Conservation (phyloP, 257 asterid genomes). For the Mentha longifolia region DNA sequence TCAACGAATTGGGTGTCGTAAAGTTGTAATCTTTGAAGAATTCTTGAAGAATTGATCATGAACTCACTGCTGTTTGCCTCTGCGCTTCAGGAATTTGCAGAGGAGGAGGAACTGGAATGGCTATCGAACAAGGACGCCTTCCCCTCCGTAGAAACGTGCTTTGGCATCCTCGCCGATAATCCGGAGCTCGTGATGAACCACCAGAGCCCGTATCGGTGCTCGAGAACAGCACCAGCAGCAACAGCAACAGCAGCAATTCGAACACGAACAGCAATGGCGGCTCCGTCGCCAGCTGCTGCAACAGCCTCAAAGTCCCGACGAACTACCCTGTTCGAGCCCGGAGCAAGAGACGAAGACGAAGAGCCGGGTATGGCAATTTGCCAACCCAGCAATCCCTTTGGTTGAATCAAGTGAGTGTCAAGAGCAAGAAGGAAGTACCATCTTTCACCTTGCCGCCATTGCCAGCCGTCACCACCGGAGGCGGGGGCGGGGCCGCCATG, state of each 20-base stretch:
- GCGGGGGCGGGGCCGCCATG: conserved; percentile 37
- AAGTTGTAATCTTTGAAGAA: conserved; percentile 21
- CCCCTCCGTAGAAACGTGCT: conserved; percentile 75
- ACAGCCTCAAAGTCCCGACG: conserved; percentile 58
- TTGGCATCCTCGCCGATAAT: conserved; percentile 52
- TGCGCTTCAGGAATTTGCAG: conserved; percentile 45
- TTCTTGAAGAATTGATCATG: conserved; percentile 11
- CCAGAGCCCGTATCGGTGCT: conserved; percentile 81
- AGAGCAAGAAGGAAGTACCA: conserved; percentile 44
- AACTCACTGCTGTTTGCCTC: neutral
- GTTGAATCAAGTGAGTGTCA: conserved; percentile 37
- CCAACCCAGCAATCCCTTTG: conserved; percentile 35
- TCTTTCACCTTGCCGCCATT: conserved; percentile 33
- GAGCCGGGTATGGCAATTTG: conserved; percentile 38
- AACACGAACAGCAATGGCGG: conserved; percentile 42
- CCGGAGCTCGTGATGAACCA: conserved; percentile 50
- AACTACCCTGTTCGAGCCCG: conserved; percentile 65
- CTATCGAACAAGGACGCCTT: conserved; percentile 83
- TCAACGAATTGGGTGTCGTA: neutral
- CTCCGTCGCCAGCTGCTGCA: conserved; percentile 51
- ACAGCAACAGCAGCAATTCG: conserved; percentile 37
- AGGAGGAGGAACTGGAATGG: conserved; percentile 90
- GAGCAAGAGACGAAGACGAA: conserved; percentile 54
- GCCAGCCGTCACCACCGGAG: conserved; percentile 18
- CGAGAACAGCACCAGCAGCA: conserved; percentile 62